Conservation (phyloP, 202 grass and related monocot genomes). For the Cymbopogon flexuosus region DNA sequence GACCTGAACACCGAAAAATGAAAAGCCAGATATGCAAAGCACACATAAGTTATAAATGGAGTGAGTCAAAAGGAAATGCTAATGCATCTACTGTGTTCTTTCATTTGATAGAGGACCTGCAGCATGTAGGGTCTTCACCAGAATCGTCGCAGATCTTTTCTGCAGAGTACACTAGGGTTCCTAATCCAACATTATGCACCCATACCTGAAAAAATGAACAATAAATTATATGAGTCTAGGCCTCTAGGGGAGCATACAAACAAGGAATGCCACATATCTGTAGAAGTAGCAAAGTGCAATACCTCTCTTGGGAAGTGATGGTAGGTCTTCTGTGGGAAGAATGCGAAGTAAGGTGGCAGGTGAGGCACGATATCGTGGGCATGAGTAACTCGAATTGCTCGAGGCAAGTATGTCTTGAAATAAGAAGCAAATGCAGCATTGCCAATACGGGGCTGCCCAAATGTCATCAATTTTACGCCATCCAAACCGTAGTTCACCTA, state of each 20-base stretch:
- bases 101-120: constrained; percentile 43
- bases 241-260: neutral
- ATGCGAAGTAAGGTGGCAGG: constrained; percentile 73
- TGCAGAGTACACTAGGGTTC: constrained; percentile 53
- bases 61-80: neutral
- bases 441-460: constrained; percentile 87
- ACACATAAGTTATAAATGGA: neutral
- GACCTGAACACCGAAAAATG: constrained; percentile 43
- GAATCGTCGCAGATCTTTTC: constrained; percentile 85
- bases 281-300: neutral
- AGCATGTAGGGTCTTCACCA: constrained; percentile 83
- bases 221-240: neutral
- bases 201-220: constrained; percentile 61
- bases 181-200: constrained; percentile 59
- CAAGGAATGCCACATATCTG: neutral
- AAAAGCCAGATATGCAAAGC: neutral
- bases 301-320: constrained; percentile 96
- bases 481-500: constrained; percentile 68
- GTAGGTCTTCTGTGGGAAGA: constrained; percentile 92
- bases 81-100: neutral
- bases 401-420: constrained; percentile 69
- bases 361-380: constrained; percentile 86
- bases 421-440: constrained; percentile 87
- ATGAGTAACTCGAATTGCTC: constrained; percentile 81
- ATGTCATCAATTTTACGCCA: constrained; percentile 79